These are phyloP conservation scores for Dendrostoma leiphaemia DNA, from an alignment of 2,329 filamentous ascomycete genomes.

Conservation along the genomic window DNA sequence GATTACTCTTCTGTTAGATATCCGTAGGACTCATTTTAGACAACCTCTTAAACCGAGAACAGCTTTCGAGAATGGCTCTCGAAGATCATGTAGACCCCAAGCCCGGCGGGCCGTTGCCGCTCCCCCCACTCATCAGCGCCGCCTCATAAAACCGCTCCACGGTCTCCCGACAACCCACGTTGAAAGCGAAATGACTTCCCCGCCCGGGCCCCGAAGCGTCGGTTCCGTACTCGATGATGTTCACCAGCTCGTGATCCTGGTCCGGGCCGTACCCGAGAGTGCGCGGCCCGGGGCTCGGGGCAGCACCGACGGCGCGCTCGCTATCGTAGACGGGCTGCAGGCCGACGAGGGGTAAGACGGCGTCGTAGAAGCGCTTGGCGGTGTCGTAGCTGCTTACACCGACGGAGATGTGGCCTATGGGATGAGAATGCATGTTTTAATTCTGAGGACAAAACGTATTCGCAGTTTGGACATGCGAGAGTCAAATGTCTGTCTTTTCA, in stretches of 20 bases:
- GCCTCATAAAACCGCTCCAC: constrained; percentile 30
- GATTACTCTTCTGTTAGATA: too few species aligned
- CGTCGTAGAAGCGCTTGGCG: constrained; percentile 31
- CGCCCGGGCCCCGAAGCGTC: constrained; percentile 24
- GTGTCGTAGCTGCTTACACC: constrained; percentile 21
- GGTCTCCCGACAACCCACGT: constrained; percentile 27
- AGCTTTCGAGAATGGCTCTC: constrained; percentile 31
- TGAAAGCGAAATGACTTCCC: constrained; percentile 33
- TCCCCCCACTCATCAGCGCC: constrained; percentile 28
- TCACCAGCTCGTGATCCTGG: constrained; percentile 26
- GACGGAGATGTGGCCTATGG: constrained; percentile 25
- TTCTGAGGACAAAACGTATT: too few species aligned
- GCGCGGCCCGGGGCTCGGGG: constrained; percentile 14
- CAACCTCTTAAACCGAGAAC: too few species aligned
- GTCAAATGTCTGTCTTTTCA: background rate
- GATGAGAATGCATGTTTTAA: constrained; percentile 15
- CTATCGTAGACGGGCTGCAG: constrained; percentile 30
- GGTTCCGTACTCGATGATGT: constrained; percentile 28
- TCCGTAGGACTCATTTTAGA: too few species aligned
- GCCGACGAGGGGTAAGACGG: constrained; percentile 27
- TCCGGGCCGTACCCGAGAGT: constrained; percentile 30
- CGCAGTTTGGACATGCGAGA: too few species aligned
- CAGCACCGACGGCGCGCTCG: constrained; percentile 6
- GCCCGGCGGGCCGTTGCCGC: constrained; percentile 28
- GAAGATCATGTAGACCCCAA: too few species aligned